These are phyloP conservation scores for Phoma herbarum DNA, from an alignment of 2,329 filamentous ascomycete genomes.

Conservation along the genomic window DNA sequence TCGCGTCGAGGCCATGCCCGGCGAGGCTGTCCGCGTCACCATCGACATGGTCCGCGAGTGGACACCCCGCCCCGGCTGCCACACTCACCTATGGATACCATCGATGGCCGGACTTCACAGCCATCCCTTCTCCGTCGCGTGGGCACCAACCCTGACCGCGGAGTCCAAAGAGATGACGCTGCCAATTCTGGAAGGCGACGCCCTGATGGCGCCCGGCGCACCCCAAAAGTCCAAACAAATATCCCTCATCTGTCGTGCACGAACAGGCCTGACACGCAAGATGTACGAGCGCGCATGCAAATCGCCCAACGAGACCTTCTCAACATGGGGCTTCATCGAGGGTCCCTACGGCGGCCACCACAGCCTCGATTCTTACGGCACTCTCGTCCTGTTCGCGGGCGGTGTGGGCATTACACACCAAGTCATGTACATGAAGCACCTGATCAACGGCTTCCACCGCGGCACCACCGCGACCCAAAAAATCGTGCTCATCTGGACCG, in stretches of 20 bases:
- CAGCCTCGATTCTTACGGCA: slow-evolving; percentile 77
- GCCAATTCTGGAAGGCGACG: slow-evolving; percentile 44
- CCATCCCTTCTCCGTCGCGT: slow-evolving; percentile 62
- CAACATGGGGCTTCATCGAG: slow-evolving; percentile 73
- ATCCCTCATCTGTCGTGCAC: slow-evolving; percentile 75
- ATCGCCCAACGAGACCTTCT: slow-evolving; percentile 67
- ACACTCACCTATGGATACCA: slow-evolving; percentile 69
- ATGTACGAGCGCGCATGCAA: slow-evolving; percentile 73
- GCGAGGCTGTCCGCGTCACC: slow-evolving; percentile 68
- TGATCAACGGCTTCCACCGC: slow-evolving; percentile 73
- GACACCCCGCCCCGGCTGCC: slow-evolving; percentile 63
- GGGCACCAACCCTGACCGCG: slow-evolving; percentile 50
- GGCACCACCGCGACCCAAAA: slow-evolving; percentile 76
- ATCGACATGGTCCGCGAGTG: slow-evolving; percentile 66
- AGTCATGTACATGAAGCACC: slow-evolving; percentile 76
- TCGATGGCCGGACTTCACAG: slow-evolving; percentile 52
- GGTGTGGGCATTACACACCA: slow-evolving; percentile 84
- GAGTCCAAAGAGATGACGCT: slow-evolving; percentile 48
- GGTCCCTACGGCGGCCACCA: slow-evolving; percentile 80
- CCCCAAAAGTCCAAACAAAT: slow-evolving; percentile 58
- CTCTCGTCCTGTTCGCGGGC: slow-evolving; percentile 79
- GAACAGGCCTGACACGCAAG: slow-evolving; percentile 76
- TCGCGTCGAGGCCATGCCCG: slow-evolving; percentile 66
- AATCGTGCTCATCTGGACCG: slow-evolving; percentile 79
- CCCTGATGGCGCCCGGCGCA: slow-evolving; percentile 28